Conservation (phyloP, 768 basidiomycete species). For the Calocybe gangraenosa region DNA sequence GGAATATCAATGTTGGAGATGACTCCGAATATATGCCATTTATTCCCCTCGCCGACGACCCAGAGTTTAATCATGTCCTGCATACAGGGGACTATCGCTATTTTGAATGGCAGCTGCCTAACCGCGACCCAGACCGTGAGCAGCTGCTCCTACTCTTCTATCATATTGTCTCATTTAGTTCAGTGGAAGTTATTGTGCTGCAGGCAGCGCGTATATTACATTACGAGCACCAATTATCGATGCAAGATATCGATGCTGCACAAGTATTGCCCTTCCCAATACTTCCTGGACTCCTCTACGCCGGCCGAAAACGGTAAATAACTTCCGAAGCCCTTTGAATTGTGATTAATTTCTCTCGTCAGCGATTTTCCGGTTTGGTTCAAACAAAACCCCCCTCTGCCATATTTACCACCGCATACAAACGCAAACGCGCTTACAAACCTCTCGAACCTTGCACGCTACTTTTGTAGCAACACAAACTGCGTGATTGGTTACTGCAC, state of each 20-base stretch:
- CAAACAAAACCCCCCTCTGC: constrained; percentile 7
- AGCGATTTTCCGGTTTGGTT: constrained; percentile 32
- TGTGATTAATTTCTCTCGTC: neutral
- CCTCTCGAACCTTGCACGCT: constrained; percentile 29
- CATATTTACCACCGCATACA: constrained; percentile 4
- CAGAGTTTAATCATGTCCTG: constrained; percentile 35
- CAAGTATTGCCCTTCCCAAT: constrained; percentile 39
- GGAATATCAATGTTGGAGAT: constrained; percentile 51
- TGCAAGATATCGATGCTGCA: constrained; percentile 45
- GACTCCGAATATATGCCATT: constrained; percentile 56
- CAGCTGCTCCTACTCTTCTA: neutral
- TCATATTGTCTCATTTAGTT: neutral
- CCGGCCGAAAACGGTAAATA: constrained; percentile 14
- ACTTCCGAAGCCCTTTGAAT: too few species aligned
- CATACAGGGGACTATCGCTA: constrained; percentile 39
- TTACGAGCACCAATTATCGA: constrained; percentile 29
- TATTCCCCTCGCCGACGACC: constrained; percentile 61
- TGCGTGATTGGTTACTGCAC: constrained; percentile 48
- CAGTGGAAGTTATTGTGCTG: constrained; percentile 47
- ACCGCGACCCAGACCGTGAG: constrained; percentile 34
- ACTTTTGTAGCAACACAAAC: constrained; percentile 51
- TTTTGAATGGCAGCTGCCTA: constrained; percentile 46
- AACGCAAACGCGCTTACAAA: constrained; percentile 12
- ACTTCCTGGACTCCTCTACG: constrained; percentile 25
- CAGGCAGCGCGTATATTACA: constrained; percentile 45